A percentile compares a stretch with the other conserved stretches of the same genome.
Conservation (phyloP, 225 moss, liverwort and hornwort genomes). For the Rhytidiadelphus loreus region DNA sequence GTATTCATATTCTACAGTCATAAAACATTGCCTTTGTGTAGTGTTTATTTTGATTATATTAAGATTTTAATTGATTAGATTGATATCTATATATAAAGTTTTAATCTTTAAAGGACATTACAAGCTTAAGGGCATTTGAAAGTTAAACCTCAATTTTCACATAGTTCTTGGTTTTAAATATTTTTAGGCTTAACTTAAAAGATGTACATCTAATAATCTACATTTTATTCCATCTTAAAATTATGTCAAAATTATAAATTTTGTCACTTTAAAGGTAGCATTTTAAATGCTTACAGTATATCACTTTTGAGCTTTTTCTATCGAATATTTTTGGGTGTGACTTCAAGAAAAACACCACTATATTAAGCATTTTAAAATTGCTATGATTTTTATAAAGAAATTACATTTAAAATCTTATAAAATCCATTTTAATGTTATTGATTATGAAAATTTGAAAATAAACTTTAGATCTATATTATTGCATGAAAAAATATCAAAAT, state of each 20-base stretch:
- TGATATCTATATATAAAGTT: not conserved
- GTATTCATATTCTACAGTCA: too few species aligned
- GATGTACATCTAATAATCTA: accelerated
- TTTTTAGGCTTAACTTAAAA: not conserved
- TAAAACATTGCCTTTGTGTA: too few species aligned
- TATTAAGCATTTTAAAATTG: not conserved
- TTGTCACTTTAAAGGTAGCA: not conserved
- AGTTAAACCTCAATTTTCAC: not conserved
- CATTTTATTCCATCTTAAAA: not conserved
- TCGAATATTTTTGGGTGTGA: not conserved
- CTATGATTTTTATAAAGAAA: not conserved
- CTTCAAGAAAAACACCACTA: not conserved
- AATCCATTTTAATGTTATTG: too few species aligned
- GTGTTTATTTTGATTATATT: not conserved
- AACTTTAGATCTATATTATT: too few species aligned
- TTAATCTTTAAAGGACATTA: not conserved
- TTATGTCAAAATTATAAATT: not conserved
- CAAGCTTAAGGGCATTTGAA: accelerated
- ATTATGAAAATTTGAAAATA: too few species aligned
- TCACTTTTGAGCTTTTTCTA: not conserved
- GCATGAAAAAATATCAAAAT: too few species aligned
- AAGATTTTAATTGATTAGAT: not conserved
- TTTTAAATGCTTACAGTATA: not conserved
- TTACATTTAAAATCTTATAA: accelerated
- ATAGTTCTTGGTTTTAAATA: not conserved